A percentile compares a stretch with the other conserved stretches of the same genome.
Evolutionary conservation across 306 rosid species (phyloP).

Genomic region (Delonix regia): DNA sequence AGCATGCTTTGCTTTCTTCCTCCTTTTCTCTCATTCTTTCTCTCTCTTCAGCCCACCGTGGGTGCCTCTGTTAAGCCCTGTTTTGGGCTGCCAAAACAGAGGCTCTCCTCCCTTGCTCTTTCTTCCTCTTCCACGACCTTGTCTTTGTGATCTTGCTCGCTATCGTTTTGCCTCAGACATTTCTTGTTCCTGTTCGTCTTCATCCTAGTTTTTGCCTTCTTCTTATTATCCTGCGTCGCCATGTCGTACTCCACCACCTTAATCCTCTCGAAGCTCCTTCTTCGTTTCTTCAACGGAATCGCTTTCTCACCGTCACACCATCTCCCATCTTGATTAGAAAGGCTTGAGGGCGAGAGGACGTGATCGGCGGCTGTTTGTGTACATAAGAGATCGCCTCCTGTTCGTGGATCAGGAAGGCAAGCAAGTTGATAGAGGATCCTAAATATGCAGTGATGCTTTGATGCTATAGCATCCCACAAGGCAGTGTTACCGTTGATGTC

Average conservation of each 20-base stretch:
- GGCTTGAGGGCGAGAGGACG: slow-evolving; percentile 44
- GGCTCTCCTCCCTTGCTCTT: too few species aligned
- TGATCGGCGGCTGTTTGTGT: slow-evolving; percentile 42
- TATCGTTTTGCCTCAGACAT: slow-evolving; percentile 28
- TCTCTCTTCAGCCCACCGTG: too few species aligned
- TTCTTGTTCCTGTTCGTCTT: slow-evolving; percentile 55
- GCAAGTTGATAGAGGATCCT: too few species aligned
- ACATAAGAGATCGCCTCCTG: too few species aligned
- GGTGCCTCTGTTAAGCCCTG: too few species aligned
- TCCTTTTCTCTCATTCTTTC: too few species aligned
- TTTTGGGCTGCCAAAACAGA: too few species aligned
- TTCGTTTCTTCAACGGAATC: slow-evolving; percentile 69
- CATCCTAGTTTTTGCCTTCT: slow-evolving; percentile 38
- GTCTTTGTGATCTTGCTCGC: neutral
- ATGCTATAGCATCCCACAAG: too few species aligned
- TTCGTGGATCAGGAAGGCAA: too few species aligned
- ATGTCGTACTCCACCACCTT: neutral
- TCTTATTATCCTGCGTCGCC: neutral
- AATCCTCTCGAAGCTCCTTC: slow-evolving; percentile 42
- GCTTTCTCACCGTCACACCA: slow-evolving; percentile 69
- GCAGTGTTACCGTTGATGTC: too few species aligned
- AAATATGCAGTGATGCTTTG: too few species aligned
- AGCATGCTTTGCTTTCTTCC: neutral
- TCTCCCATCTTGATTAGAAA: slow-evolving; percentile 51
- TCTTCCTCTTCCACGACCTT: neutral